Evolutionary conservation across 306 rosid genomes (phyloP).

Genomic region (Begonia loranthoides): DNA sequence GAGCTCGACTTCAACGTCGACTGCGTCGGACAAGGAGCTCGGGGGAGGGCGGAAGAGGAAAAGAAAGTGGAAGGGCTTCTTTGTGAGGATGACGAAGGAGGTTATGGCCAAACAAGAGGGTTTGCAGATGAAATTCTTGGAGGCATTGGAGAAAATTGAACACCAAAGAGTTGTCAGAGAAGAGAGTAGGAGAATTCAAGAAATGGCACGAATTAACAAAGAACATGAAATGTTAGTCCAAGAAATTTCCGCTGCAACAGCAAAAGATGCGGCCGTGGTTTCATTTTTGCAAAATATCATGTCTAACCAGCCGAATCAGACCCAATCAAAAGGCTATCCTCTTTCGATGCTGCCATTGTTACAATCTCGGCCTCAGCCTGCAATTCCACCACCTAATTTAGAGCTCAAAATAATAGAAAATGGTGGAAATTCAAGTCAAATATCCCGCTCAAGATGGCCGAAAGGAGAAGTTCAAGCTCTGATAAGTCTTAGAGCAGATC

Average conservation of each 20-base stretch:
- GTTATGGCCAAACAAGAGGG: conserved; percentile 76
- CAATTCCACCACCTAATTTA: not conserved
- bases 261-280: conserved; percentile 68
- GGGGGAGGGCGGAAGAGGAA: conserved; percentile 35
- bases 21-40: conserved; percentile 50
- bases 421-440: conserved; percentile 14
- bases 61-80: conserved; percentile 88
- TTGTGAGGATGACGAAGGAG: conserved; percentile 60
- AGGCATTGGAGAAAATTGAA: conserved; percentile 68
- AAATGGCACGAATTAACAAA: conserved; percentile 41
- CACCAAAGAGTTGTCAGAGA: conserved; percentile 46
- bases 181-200: conserved; percentile 74
- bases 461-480: conserved; percentile 58
- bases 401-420: not conserved
- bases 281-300: conserved; percentile 66
- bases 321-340: conserved; percentile 4
- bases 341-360: not conserved
- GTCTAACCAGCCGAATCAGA: conserved; percentile 31
- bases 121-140: conserved; percentile 60
- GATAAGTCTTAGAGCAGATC: conserved; percentile 40
- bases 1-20: conserved; percentile 50
- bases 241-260: conserved; percentile 52
- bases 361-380: not conserved
- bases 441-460: conserved; percentile 61
- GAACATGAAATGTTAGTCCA: conserved; percentile 68